A percentile compares a stretch with the other conserved stretches of the same genome.
These are phyloP conservation scores for Zopfochytrium polystomum DNA, from an alignment of 371 early-diverging fungal species.

Conservation along the genomic window DNA sequence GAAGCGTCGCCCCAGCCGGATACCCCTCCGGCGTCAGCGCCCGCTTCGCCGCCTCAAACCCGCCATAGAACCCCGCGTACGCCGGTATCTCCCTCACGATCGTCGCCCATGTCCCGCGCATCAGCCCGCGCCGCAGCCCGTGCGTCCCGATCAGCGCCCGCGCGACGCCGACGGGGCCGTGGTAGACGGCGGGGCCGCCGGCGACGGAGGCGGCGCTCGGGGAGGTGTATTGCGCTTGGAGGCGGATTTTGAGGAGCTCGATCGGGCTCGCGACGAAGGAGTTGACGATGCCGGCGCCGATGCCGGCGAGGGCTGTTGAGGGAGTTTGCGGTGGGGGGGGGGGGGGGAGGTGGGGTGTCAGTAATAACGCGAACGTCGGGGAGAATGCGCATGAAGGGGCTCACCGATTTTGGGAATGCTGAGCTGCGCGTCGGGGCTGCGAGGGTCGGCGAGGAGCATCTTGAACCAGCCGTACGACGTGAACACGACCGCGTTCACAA, in stretches of 20 bases:
- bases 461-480: slow-evolving; percentile 18
- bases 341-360: slow-evolving; percentile 63
- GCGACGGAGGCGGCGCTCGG: neutral
- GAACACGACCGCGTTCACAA: slow-evolving; percentile 15
- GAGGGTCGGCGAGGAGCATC: neutral
- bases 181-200: neutral
- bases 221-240: slow-evolving; percentile 83
- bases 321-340: too few species aligned
- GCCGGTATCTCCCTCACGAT: slow-evolving; percentile 73
- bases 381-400: slow-evolving; percentile 69
- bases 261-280: slow-evolving; percentile 90
- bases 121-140: slow-evolving; percentile 54
- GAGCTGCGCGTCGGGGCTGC: slow-evolving; percentile 56
- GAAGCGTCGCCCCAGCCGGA: slow-evolving; percentile 21
- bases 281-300: slow-evolving; percentile 82
- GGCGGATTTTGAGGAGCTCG: slow-evolving; percentile 61
- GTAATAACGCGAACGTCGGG: slow-evolving; percentile 68
- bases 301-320: slow-evolving; percentile 37
- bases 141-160: neutral
- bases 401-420: slow-evolving; percentile 92
- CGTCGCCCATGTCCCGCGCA: slow-evolving; percentile 78
- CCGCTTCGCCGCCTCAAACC: slow-evolving; percentile 73
- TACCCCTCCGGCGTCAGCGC: slow-evolving; percentile 3
- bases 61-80: slow-evolving; percentile 79
- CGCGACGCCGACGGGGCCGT: neutral